phyloP scores from a whole-genome alignment of 164 flowering plant genomes.

The Kingdonia uniflora region DNA sequence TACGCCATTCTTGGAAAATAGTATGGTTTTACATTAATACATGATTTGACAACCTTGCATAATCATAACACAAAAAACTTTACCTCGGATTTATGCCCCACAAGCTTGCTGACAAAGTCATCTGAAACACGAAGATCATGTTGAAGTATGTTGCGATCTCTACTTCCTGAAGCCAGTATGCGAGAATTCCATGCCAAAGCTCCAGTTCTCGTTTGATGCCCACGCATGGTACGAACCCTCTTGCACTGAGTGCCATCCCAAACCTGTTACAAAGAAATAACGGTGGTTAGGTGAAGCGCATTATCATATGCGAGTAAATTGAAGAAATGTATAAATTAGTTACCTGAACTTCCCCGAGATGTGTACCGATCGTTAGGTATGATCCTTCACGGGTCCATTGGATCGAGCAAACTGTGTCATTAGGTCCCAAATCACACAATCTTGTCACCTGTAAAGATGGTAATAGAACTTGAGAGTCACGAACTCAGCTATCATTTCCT shows the following conservation, averaged over 20 bases:
- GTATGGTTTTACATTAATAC: no score
- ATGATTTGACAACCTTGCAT: no score
- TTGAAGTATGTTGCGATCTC: conserved; percentile 86
- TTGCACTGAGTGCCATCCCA: conserved; percentile 97
- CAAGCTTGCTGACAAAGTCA: conserved; percentile 71
- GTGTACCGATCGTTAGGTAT: conserved; percentile 83
- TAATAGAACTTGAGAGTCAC: no score
- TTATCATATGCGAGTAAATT: not conserved
- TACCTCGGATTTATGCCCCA: conserved; percentile 98
- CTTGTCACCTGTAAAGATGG: conserved; percentile 61
- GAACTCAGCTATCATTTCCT: no score
- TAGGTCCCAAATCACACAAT: conserved; percentile 90
- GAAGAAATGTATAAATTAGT: not conserved
- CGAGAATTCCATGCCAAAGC: conserved; percentile 94
- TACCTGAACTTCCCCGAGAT: conserved; percentile 93
- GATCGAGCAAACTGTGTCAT: conserved; percentile 73
- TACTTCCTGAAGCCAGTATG: conserved; percentile 83
- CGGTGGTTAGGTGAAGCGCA: no score
- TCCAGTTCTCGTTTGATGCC: conserved; percentile 95
- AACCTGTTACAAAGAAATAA: conserved; percentile 3
- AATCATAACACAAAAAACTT: not conserved
- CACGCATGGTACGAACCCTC: conserved; percentile 73
- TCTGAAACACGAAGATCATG: conserved; percentile 85
- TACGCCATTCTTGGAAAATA: no score
- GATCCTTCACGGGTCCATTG: conserved; percentile 99